Evolutionary conservation across 2,329 filamentous ascomycete species (phyloP).

Genomic region (Biscogniauxia marginata): DNA sequence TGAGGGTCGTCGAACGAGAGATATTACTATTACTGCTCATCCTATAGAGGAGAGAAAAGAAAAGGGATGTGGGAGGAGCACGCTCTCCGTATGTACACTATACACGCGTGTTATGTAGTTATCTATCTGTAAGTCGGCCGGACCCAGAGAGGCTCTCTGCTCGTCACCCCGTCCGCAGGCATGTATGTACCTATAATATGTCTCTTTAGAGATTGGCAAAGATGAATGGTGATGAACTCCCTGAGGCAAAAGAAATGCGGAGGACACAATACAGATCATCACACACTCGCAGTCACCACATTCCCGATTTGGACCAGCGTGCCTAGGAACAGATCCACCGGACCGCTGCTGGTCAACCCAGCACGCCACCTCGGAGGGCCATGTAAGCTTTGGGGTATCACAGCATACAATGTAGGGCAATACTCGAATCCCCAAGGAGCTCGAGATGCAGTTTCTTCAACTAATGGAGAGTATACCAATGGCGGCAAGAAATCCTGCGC

Average conservation of each 20-base stretch:
- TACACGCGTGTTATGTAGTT: background rate
- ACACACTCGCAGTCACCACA: constrained; percentile 26
- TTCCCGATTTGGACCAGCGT: constrained; percentile 34
- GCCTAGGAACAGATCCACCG: constrained; percentile 30
- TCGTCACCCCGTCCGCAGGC: constrained; percentile 15
- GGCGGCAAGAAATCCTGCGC: constrained; percentile 13
- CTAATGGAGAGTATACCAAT: constrained; percentile 14
- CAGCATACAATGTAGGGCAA: constrained; percentile 20
- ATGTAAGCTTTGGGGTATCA: constrained; percentile 29
- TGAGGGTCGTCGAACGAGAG: background rate
- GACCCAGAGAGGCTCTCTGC: constrained; percentile 11
- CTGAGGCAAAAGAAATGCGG: constrained; percentile 21
- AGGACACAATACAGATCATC: constrained; percentile 25
- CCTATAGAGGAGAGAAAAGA: background rate
- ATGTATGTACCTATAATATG: constrained; percentile 9
- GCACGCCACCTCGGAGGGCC: constrained; percentile 27
- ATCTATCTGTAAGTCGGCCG: constrained; percentile 8
- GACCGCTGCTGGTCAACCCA: constrained; percentile 21
- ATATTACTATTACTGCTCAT: background rate
- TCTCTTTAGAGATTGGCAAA: constrained; percentile 16
- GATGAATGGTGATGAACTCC: constrained; percentile 10
- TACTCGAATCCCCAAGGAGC: constrained; percentile 5
- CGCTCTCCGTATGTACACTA: background rate
- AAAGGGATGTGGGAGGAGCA: background rate
- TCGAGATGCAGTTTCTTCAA: constrained; percentile 2